Conservation (phyloP, 2,329 filamentous ascomycete genomes). For the Fusarium goolgardi region DNA sequence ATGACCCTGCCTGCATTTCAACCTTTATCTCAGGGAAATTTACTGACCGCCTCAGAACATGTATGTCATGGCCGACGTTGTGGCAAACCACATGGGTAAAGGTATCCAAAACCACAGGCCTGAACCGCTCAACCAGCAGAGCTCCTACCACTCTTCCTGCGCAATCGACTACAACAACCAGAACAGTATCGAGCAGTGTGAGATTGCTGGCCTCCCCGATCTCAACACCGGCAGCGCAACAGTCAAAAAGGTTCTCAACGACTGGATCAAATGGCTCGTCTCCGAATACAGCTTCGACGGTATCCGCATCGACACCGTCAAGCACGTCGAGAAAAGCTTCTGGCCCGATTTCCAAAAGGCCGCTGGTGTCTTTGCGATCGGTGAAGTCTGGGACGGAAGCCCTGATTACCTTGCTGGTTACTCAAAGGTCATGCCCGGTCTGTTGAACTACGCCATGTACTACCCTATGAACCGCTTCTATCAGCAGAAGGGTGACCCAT, state of each 20-base stretch:
- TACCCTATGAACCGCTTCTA: constrained; percentile 56
- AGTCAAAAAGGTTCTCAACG: constrained; percentile 63
- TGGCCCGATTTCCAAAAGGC: constrained; percentile 65
- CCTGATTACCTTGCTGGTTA: constrained; percentile 64
- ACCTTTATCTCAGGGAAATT: rapidly evolving
- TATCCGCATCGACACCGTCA: constrained; percentile 70
- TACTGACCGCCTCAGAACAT: constrained; percentile 44
- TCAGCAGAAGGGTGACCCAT: constrained; percentile 54
- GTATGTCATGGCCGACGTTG: constrained; percentile 71
- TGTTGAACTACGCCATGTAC: constrained; percentile 70
- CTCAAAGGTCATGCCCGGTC: constrained; percentile 64
- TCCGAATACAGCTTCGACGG: constrained; percentile 71
- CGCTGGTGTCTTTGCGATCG: constrained; percentile 69
- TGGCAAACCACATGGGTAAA: constrained; percentile 68
- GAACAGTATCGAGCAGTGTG: constrained; percentile 24
- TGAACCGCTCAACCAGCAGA: constrained; percentile 59
- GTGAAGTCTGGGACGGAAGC: constrained; percentile 69
- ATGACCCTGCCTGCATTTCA: rapidly evolving
- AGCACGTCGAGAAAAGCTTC: constrained; percentile 70
- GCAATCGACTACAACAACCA: constrained; percentile 34
- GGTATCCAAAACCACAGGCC: constrained; percentile 58
- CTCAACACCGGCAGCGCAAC: constrained; percentile 64
- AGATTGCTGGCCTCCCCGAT: constrained; percentile 63
- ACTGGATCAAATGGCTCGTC: constrained; percentile 70
- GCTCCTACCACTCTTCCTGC: constrained; percentile 25